Base-by-base conservation (phyloP, 495 filamentous ascomycete genomes). In the Usnea hakonensis region DNA sequence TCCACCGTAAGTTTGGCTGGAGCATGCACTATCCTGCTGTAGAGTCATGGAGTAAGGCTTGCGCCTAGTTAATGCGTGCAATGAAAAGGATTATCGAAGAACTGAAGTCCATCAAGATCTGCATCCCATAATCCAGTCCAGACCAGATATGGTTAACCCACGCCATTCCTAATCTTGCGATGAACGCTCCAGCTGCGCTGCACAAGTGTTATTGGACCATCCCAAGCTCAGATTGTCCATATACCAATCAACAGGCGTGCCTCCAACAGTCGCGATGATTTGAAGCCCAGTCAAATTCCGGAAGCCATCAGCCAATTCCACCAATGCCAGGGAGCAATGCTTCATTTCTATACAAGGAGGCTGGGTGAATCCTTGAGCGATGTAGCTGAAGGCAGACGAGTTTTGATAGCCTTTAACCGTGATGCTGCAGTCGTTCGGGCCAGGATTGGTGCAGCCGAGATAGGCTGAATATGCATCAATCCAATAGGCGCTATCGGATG, bases 121-220 rank as follows among this genome's bases (percentile, higher is more conserved):
- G 1, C 16, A 35, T 3, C n/a, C 16, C 32, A 55, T 13, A 7
- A 55, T 33, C 30, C 26, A 19, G 7, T 56, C 32, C 53, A 21
- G 32, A 35, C 19, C 33, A 14, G 19, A 21, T 28, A 16, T 13
- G 8, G 23, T 32, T n/a, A 5, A 23, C 30, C 37, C 28, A 26
- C 57, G 33, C 10, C 43, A 21, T 11, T 23, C 11, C 37, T 63
- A 69, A 40, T 64, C 40, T 16, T 58, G 54, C 10, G 67, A 66
- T 17, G 67, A 63, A 30, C 68, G 68, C 46, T 64, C 55, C 30
- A 59, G 5, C 16, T 66, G 63, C 41, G 77, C 76, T 26, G 64
- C 67, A 64, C 77, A 80, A 30, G 67, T 78, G 41, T 77, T 75
- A 65, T 80, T 76, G 11, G 60, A 71, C 77, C 77, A 80, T 13